phyloP scores from a whole-genome alignment of 352 stramenopile genomes.

The Phytophthora fragariaefolia region DNA sequence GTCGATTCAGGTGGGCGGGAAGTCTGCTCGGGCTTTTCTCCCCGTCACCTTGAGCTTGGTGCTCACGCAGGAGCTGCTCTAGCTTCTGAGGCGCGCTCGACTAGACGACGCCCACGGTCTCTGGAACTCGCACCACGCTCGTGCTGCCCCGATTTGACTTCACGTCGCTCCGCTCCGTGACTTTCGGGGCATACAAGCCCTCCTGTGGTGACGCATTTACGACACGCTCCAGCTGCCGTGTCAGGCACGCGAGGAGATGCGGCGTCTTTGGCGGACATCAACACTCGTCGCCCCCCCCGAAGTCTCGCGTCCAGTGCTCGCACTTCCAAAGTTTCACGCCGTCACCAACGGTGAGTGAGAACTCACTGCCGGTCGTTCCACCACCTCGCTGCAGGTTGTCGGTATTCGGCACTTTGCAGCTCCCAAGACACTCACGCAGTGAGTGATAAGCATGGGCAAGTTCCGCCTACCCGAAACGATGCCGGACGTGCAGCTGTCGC shows the following conservation, averaged over 20 bases:
- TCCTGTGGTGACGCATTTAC: constrained; percentile 7
- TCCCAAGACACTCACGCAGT: constrained; percentile 6
- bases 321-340: constrained; percentile 28
- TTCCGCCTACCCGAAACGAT: constrained; percentile 38
- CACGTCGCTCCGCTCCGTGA: constrained; percentile 6
- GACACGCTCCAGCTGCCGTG: constrained; percentile 18
- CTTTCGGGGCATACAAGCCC: constrained; percentile 22
- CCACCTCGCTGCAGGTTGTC: neutral
- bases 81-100: constrained; percentile 27
- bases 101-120: constrained; percentile 28
- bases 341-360: too few relatives aligned
- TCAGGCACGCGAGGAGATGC: constrained; percentile 19
- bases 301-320: constrained; percentile 12
- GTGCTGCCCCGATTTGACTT: constrained; percentile 27
- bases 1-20: constrained; percentile 19
- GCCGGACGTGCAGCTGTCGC: constrained; percentile 22
- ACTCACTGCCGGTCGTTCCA: too few relatives aligned
- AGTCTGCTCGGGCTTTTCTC: constrained; percentile 22
- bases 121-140: constrained; percentile 35
- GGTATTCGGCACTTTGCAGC: constrained; percentile 21
- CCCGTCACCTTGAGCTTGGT: constrained; percentile 10
- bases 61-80: constrained; percentile 13
- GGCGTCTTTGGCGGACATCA: constrained; percentile 25
- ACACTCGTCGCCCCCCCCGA: constrained; percentile 6
- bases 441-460: constrained; percentile 31